Conservation (phyloP, 805 yeast genomes). For the Metschnikowia hibisci region DNA sequence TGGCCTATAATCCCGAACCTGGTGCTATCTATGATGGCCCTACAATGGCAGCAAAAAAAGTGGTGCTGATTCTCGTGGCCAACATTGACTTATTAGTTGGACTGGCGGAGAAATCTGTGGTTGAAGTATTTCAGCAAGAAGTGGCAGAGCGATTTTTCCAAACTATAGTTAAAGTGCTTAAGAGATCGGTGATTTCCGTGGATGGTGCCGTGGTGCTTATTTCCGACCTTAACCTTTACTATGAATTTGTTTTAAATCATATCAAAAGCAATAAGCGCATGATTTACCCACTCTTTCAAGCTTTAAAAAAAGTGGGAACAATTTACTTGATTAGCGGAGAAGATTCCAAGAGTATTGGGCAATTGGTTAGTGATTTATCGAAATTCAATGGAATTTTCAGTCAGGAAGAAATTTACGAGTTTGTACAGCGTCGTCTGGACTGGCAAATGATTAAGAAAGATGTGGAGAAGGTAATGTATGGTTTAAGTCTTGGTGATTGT, state of each 20-base stretch:
- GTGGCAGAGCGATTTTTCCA: constrained; percentile 83
- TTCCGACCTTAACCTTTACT: constrained; percentile 74
- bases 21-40: constrained; percentile 28
- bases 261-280: constrained; percentile 58
- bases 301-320: constrained; percentile 82
- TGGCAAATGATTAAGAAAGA: constrained; percentile 74
- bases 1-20: constrained; percentile 56
- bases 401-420: constrained; percentile 92
- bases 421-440: constrained; percentile 82
- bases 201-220: constrained; percentile 81
- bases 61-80: constrained; percentile 57
- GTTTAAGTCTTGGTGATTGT: constrained; percentile 80
- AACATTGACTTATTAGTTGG: constrained; percentile 74
- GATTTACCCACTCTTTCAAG: constrained; percentile 70
- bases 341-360: constrained; percentile 82
- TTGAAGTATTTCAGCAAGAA: constrained; percentile 93
- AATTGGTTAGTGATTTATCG: constrained; percentile 74
- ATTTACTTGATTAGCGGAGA: constrained; percentile 65
- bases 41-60: constrained; percentile 62
- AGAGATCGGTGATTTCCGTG: constrained; percentile 65
- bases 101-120: constrained; percentile 79
- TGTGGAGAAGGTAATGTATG: constrained; percentile 94
- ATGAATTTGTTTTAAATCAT: constrained; percentile 55
- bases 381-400: constrained; percentile 85
- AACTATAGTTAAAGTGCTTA: constrained; percentile 70